Percentiles rank a stretch among this genome's conserved stretches.
phyloP scores from a whole-genome alignment of 805 yeast species.

The Saitoella complicata region DNA sequence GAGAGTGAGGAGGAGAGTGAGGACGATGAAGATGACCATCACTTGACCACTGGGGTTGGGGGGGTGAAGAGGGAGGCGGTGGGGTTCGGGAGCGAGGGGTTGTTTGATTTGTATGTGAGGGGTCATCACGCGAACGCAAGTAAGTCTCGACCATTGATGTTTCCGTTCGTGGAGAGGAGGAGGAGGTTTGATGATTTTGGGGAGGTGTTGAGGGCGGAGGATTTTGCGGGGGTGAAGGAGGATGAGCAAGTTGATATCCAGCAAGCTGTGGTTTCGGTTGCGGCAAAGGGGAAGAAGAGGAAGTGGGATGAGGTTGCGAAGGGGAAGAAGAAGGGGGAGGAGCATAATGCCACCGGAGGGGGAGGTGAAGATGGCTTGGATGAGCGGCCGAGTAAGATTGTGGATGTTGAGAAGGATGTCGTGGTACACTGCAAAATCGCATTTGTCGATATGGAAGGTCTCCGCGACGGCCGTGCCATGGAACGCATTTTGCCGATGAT shows the following conservation, averaged over 20 bases:
- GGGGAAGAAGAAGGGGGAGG: constrained; percentile 7
- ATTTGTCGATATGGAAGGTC: constrained; percentile 66
- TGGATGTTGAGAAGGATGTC: constrained; percentile 22
- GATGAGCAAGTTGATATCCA: constrained; percentile 6
- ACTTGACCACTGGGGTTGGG: constrained; percentile 14
- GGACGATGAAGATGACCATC: constrained; percentile 19
- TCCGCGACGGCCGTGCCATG: constrained; percentile 70
- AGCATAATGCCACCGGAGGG: background rate
- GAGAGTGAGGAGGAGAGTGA: constrained; percentile 20
- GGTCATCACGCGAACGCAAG: background rate
- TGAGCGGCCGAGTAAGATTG: constrained; percentile 8
- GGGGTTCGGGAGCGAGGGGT: too few species aligned
- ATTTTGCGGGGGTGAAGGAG: constrained; percentile 41
- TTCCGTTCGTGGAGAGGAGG: constrained; percentile 50
- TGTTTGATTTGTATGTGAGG: background rate
- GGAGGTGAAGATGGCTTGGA: background rate
- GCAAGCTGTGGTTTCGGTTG: constrained; percentile 5
- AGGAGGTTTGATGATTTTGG: constrained; percentile 76
- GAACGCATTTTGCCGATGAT: constrained; percentile 60
- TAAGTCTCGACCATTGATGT: constrained; percentile 28
- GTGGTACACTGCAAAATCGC: constrained; percentile 53
- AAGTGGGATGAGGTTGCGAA: constrained; percentile 19
- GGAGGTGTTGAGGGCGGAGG: constrained; percentile 46
- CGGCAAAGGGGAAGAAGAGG: constrained; percentile 21
- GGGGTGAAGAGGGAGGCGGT: constrained; percentile 22